Evolutionary conservation across 1,139 yeast species (phyloP).

Genomic region (Saccharomyces hybrid): DNA sequence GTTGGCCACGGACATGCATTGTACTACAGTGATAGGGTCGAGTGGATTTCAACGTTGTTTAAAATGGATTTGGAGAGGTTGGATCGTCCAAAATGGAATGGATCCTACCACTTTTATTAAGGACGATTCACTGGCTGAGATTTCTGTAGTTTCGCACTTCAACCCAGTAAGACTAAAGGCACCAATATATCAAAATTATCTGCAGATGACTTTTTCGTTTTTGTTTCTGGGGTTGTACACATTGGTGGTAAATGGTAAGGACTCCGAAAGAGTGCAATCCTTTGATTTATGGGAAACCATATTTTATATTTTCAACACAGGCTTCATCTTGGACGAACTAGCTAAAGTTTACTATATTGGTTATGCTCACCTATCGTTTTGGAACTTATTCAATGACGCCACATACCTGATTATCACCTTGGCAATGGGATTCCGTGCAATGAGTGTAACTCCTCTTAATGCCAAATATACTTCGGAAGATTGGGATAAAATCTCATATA

Average conservation of each 20-base stretch:
- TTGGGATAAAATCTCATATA: constrained; percentile 59
- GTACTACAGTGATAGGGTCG: constrained; percentile 67
- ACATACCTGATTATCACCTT: constrained; percentile 50
- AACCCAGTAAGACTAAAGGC: constrained; percentile 79
- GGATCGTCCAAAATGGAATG: constrained; percentile 71
- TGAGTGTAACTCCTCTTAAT: constrained; percentile 38
- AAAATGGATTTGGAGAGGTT: constrained; percentile 89
- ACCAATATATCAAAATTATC: constrained; percentile 68
- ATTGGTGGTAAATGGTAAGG: constrained; percentile 48
- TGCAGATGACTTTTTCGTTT: constrained; percentile 64
- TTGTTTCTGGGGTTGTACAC: constrained; percentile 57
- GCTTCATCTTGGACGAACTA: constrained; percentile 59
- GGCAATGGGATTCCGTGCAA: constrained; percentile 50
- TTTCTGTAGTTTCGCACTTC: constrained; percentile 56
- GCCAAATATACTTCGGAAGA: constrained; percentile 25
- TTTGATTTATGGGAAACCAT: constrained; percentile 44
- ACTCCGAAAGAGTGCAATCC: constrained; percentile 29
- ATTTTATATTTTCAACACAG: constrained; percentile 60
- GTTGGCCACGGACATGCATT: constrained; percentile 79
- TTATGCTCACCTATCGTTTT: constrained; percentile 59
- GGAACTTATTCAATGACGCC: constrained; percentile 70
- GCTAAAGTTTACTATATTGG: constrained; percentile 74
- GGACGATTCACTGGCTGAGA: constrained; percentile 53
- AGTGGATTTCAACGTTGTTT: constrained; percentile 80
- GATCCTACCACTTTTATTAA: constrained; percentile 64